Evolutionary conservation across 1,284 basidiomycete species (phyloP).

Genomic region (Cutaneotrichosporon spelunceum): DNA sequence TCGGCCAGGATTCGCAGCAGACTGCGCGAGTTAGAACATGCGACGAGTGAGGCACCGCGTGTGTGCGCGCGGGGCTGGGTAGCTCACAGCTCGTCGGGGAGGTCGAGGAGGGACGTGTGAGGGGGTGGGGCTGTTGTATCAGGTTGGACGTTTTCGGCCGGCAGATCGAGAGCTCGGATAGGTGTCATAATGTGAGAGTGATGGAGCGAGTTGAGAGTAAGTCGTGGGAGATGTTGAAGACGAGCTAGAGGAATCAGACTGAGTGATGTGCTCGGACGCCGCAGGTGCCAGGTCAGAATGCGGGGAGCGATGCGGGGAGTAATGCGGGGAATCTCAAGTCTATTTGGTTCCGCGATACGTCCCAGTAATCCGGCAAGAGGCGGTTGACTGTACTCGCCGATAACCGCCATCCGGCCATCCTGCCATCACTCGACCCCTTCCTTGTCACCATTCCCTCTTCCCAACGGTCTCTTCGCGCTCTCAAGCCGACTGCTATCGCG

Average conservation of each 20-base stretch:
- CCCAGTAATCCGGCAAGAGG: not conserved
- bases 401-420: not conserved
- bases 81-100: constrained; percentile 44
- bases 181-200: not conserved
- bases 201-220: not conserved
- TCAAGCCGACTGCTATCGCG: not conserved
- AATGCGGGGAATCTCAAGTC: not conserved
- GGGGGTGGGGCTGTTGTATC: not conserved
- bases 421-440: not conserved
- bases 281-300: not conserved
- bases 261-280: not conserved
- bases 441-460: not conserved
- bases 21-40: constrained; percentile 18
- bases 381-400: constrained; percentile 4
- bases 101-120: constrained; percentile 13
- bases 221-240: not conserved
- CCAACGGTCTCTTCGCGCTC: not conserved
- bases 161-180: not conserved
- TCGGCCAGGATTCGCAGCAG: constrained; percentile 30
- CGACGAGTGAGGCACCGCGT: not conserved
- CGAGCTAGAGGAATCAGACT: not conserved
- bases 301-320: not conserved
- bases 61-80: not conserved
- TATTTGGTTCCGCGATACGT: constrained; percentile 3
- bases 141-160: not conserved